Base-by-base conservation (phyloP, 208 protist species). In the Trypanosoma lewisi region DNA sequence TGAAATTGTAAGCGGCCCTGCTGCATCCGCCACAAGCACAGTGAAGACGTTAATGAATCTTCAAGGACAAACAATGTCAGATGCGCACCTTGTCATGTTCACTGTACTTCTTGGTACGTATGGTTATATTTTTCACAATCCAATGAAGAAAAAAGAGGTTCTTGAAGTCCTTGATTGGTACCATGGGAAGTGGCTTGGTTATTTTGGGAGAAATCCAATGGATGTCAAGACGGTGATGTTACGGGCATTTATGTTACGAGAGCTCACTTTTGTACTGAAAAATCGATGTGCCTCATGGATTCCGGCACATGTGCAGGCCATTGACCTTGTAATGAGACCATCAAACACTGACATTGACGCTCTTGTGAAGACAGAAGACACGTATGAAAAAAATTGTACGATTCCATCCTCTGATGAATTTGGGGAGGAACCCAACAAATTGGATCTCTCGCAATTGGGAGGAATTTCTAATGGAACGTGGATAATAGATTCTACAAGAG, bases 41-140 rank as follows among this genome's bases (percentile, higher is more conserved):
- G 33, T 85, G 16, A 73, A 53, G 25, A 47, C 45, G 5, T 57
- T 77, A 17, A 56, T 77, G 9, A 52, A 65, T 48, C 68, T 65
- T 50, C 75, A 81, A 52, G 25, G 73, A 19, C 58, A 76, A 47
- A 49, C 56, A n/a, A 53, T 85, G 9, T 60, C 45, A 0, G 55
- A 77, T 21, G 57, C 63, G 41, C 80, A 91, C 50, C 70, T 78
- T 42, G 63, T 85, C 2, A 63, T 87, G 8, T 47, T 85, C 31
- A 48, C 70, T 1, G 68, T 70, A 19, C 60, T 87, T 50, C 55
- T 87, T 12, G 78, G 75, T 12, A 63, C 62, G 12, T 87, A 83
- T 60, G 74, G 70, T 25, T 87, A 69, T 70, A 77, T 91, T 21
- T 85, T 66, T 64, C 80, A 91, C 59, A 72, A 85, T 51, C 56